A percentile compares a stretch with the other conserved stretches of the same genome.
Conservation (phyloP, 257 asterid species). For the Phtheirospermum japonicum region DNA sequence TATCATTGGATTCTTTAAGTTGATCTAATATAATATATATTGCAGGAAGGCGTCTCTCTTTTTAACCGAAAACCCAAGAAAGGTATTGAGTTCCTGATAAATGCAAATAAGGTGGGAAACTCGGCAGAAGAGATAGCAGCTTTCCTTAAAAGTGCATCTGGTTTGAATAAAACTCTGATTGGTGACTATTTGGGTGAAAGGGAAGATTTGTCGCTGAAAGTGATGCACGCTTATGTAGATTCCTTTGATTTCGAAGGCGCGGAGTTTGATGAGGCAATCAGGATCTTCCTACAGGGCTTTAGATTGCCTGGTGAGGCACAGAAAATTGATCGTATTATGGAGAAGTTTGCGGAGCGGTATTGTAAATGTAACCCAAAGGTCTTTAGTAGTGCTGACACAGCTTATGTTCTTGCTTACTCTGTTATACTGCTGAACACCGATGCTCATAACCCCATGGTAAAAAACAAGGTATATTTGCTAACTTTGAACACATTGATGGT, state of each 20-base stretch:
- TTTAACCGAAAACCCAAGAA: slow-evolving; percentile 95
- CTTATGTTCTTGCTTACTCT: slow-evolving; percentile 97
- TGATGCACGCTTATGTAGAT: slow-evolving; percentile 97
- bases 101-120: slow-evolving; percentile 88
- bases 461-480: slow-evolving; percentile 73
- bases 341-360: slow-evolving; percentile 92
- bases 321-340: slow-evolving; percentile 98
- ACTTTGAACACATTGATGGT: slow-evolving; percentile 25
- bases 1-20: slow-evolving; percentile 22
- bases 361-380: slow-evolving; percentile 90
- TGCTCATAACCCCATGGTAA: slow-evolving; percentile 98
- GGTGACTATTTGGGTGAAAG: slow-evolving; percentile 99
- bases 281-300: slow-evolving; percentile 84
- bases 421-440: slow-evolving; percentile 96
- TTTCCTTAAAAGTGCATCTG: slow-evolving; percentile 85
- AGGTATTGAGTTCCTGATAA: slow-evolving; percentile 91
- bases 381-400: slow-evolving; percentile 96
- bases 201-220: slow-evolving; percentile 90
- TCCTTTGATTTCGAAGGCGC: slow-evolving; percentile 91
- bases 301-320: slow-evolving; percentile 99
- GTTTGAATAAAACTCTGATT: slow-evolving; percentile 80
- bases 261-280: slow-evolving; percentile 97
- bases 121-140: slow-evolving; percentile 87
- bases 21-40: slow-evolving; percentile 33
- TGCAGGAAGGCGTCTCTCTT: slow-evolving; percentile 99